These are phyloP conservation scores for Lactarius sanguifluus DNA, from an alignment of 768 basidiomycete species.

Conservation along the genomic window DNA sequence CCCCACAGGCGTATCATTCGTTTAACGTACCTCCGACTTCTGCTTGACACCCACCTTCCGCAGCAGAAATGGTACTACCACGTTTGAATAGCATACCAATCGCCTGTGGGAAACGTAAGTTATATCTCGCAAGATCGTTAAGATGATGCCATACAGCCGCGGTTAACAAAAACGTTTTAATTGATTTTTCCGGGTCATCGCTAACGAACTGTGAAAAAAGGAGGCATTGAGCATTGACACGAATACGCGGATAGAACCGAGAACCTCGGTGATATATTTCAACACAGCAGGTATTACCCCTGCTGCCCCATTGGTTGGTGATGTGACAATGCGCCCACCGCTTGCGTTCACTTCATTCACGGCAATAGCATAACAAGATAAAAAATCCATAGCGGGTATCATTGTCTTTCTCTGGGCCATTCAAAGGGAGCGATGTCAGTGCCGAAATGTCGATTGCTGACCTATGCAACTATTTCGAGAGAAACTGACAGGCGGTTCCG, in stretches of 20 bases:
- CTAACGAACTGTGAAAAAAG: constrained; percentile 64
- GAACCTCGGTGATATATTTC: constrained; percentile 83
- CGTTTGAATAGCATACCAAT: constrained; percentile 96
- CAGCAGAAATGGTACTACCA: constrained; percentile 94
- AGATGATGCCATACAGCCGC: constrained; percentile 61
- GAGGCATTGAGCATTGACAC: constrained; percentile 3
- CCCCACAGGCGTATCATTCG: neutral
- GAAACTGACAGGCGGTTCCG: constrained; percentile 73
- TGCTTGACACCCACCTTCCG: constrained; percentile 93
- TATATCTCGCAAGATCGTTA: constrained; percentile 13
- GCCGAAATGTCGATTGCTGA: constrained; percentile 1
- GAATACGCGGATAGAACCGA: neutral
- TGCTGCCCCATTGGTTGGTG: constrained; percentile 90
- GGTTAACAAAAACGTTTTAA: constrained; percentile 87
- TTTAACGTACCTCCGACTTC: constrained; percentile 77
- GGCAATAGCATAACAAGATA: constrained; percentile 92
- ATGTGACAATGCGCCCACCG: constrained; percentile 92
- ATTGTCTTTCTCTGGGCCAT: constrained; percentile 67
- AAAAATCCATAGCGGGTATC: constrained; percentile 91
- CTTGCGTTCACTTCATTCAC: constrained; percentile 94
- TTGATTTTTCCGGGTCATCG: constrained; percentile 85
- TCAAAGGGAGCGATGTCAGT: constrained; percentile 9
- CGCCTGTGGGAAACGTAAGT: constrained; percentile 48
- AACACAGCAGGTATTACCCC: constrained; percentile 92
- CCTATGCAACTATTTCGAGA: constrained; percentile 1